These are phyloP conservation scores for Phytophthora tentaculata DNA, from an alignment of 352 stramenopile genomes.

Conservation along the genomic window DNA sequence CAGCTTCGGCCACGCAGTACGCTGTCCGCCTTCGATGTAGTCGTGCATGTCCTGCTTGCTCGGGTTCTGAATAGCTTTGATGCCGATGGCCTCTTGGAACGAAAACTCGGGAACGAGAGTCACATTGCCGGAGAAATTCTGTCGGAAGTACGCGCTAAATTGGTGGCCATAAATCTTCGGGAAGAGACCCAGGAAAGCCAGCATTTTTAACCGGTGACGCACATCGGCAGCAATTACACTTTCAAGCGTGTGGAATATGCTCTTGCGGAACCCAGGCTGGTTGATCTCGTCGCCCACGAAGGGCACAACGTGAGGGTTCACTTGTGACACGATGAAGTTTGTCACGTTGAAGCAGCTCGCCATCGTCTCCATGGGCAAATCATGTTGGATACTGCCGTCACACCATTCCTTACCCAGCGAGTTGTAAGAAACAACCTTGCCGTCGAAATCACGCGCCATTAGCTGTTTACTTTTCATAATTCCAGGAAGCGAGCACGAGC, in stretches of 20 bases:
- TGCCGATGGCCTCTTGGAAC: slow-evolving; percentile 79
- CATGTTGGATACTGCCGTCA: slow-evolving; percentile 92
- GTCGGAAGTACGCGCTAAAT: slow-evolving; percentile 80
- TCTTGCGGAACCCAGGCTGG: slow-evolving; percentile 65
- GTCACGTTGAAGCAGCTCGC: slow-evolving; percentile 94
- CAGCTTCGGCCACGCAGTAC: slow-evolving; percentile 92
- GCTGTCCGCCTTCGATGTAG: slow-evolving; percentile 88
- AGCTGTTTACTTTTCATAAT: slow-evolving; percentile 94
- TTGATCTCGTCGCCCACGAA: slow-evolving; percentile 93
- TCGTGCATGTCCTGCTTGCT: slow-evolving; percentile 71
- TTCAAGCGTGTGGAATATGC: slow-evolving; percentile 77
- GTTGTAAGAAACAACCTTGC: slow-evolving; percentile 91
- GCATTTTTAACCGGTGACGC: slow-evolving; percentile 73
- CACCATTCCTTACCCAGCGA: slow-evolving; percentile 94
- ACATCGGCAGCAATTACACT: slow-evolving; percentile 86
- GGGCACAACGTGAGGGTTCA: slow-evolving; percentile 92
- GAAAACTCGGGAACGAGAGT: slow-evolving; percentile 94
- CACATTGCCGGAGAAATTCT: slow-evolving; percentile 98
- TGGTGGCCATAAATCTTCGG: slow-evolving; percentile 85
- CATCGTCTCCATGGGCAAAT: slow-evolving; percentile 95
- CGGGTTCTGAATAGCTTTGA: slow-evolving; percentile 88
- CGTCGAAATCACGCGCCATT: slow-evolving; percentile 78
- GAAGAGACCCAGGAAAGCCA: slow-evolving; percentile 88
- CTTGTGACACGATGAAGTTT: slow-evolving; percentile 92
- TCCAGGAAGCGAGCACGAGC: slow-evolving; percentile 91